Evolutionary conservation across 257 asterid genomes (phyloP).

Genomic region (Scutellaria baicalensis): DNA sequence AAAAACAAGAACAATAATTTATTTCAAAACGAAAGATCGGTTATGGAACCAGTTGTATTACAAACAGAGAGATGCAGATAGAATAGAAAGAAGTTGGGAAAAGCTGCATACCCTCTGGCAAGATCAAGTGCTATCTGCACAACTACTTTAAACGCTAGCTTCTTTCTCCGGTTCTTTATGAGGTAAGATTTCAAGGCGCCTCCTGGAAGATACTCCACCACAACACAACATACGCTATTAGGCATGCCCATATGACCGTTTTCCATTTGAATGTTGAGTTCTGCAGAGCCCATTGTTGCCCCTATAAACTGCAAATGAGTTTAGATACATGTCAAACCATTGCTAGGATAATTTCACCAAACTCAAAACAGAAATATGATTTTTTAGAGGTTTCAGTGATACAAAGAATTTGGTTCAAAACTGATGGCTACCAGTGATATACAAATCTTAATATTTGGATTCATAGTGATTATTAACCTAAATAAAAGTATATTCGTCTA

Average conservation of each 20-base stretch:
- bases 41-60: background rate
- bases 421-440: background rate
- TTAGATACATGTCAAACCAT: background rate
- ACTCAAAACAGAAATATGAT: background rate
- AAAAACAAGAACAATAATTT: background rate
- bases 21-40: background rate
- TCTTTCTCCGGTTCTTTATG: slow-evolving; percentile 58
- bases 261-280: slow-evolving; percentile 56
- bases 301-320: slow-evolving; percentile 54
- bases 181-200: slow-evolving; percentile 70
- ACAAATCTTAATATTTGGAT: background rate
- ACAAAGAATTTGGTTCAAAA: background rate
- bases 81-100: background rate
- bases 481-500: background rate
- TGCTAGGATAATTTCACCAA: background rate
- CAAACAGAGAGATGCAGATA: background rate
- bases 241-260: slow-evolving; percentile 72
- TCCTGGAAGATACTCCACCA: slow-evolving; percentile 74
- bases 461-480: background rate
- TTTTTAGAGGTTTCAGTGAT: background rate
- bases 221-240: slow-evolving; percentile 59
- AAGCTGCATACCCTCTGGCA: slow-evolving; percentile 52
- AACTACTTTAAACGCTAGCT: slow-evolving; percentile 67
- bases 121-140: slow-evolving; percentile 76
- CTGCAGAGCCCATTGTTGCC: slow-evolving; percentile 68